A percentile compares a stretch with the other conserved stretches of the same genome.
phyloP scores from a whole-genome alignment of 768 basidiomycete species.

The Serendipita sp. region DNA sequence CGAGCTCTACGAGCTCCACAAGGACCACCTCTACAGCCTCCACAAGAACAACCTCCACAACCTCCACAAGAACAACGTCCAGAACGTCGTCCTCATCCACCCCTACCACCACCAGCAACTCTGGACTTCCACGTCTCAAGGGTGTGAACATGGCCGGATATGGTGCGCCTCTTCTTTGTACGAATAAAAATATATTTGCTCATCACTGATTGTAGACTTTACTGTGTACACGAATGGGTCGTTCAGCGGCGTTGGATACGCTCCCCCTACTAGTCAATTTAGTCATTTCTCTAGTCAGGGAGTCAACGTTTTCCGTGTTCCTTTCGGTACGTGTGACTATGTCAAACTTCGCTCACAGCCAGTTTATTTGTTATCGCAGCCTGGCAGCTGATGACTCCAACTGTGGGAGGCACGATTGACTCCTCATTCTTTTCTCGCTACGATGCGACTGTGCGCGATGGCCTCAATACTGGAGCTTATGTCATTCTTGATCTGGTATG shows the following conservation, averaged over 20 bases:
- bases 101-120: neutral
- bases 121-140: constrained; percentile 23
- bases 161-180: constrained; percentile 16
- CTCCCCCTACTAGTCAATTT: constrained; percentile 30
- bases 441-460: constrained; percentile 32
- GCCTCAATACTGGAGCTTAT: constrained; percentile 27
- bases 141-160: constrained; percentile 36
- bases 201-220: neutral
- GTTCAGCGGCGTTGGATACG: constrained; percentile 22
- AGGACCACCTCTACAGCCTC: too few species aligned
- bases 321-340: constrained; percentile 16
- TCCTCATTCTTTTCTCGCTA: constrained; percentile 28
- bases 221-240: constrained; percentile 25
- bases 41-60: too few species aligned
- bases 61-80: too few species aligned
- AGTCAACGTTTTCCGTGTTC: constrained; percentile 31
- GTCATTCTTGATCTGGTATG: constrained; percentile 36
- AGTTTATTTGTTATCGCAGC: constrained; percentile 17
- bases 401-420: constrained; percentile 31
- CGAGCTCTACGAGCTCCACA: too few species aligned
- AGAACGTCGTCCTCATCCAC: too few species aligned
- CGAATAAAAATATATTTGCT: constrained; percentile 10
- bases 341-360: constrained; percentile 10
- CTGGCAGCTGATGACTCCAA: constrained; percentile 37
- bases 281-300: constrained; percentile 33